Conservation (phyloP, 2,329 filamentous ascomycete genomes). For the Exophiala aquamarina region DNA sequence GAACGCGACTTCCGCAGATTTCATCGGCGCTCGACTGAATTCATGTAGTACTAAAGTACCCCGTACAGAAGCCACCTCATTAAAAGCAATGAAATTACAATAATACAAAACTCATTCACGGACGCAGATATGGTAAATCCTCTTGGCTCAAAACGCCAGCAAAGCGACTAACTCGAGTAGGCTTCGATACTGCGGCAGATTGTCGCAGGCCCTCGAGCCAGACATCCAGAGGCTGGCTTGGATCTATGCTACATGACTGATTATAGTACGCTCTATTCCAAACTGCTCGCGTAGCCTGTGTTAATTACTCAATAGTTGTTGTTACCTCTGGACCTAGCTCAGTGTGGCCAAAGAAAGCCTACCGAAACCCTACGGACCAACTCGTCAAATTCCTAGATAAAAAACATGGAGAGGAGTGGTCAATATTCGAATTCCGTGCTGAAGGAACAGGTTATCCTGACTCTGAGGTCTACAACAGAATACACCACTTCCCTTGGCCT, state of each 20-base stretch:
- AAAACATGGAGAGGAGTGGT: conserved; percentile 82
- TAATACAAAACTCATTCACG: too few relatives aligned
- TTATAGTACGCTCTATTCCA: conserved; percentile 50
- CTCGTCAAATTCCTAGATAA: conserved; percentile 85
- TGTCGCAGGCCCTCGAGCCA: conserved; percentile 79
- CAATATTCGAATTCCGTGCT: conserved; percentile 96
- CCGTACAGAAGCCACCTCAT: too few relatives aligned
- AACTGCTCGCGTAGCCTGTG: background rate
- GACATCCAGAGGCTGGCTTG: conserved; percentile 82
- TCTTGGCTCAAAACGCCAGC: too few relatives aligned
- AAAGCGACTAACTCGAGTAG: conserved; percentile 36
- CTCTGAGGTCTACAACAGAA: conserved; percentile 77
- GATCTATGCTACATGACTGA: conserved; percentile 96
- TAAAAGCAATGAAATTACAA: too few relatives aligned
- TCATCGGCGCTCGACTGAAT: too few relatives aligned
- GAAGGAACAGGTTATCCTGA: conserved; percentile 97
- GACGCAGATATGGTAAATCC: too few relatives aligned
- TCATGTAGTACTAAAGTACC: too few relatives aligned
- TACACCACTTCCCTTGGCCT: conserved; percentile 92
- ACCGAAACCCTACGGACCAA: conserved; percentile 86
- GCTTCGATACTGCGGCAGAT: conserved; percentile 83
- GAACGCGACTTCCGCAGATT: too few relatives aligned
- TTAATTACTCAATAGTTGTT: conserved; percentile 46
- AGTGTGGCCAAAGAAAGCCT: conserved; percentile 86
- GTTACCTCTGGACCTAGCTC: conserved; percentile 83